Percentiles rank a stretch among this genome's conserved stretches.
These are phyloP conservation scores for Wickerhamiella kurtzmanii DNA, from an alignment of 805 yeast genomes.

Conservation along the genomic window DNA sequence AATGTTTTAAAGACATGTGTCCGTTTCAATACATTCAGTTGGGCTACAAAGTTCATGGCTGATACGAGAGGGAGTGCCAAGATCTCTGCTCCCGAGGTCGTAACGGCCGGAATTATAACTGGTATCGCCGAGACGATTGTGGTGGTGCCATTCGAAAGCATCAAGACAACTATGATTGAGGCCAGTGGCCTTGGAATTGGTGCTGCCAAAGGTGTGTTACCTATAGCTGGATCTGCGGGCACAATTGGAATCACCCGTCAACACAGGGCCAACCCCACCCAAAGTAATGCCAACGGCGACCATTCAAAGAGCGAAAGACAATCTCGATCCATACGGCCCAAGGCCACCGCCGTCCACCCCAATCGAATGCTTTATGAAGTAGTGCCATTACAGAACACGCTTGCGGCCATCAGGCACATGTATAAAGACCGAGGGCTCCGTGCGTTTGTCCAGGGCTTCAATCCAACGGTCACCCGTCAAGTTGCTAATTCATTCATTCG, in stretches of 20 bases:
- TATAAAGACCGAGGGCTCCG: slow-evolving; percentile 55
- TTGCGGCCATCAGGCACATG: slow-evolving; percentile 36
- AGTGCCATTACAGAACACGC: neutral
- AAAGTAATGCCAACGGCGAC: neutral
- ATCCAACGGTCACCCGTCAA: slow-evolving; percentile 74
- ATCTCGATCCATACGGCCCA: neutral
- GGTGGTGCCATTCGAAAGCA: slow-evolving; percentile 76
- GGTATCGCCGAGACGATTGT: slow-evolving; percentile 65
- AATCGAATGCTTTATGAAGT: neutral
- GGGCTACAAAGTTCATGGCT: slow-evolving; percentile 55
- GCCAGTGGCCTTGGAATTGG: slow-evolving; percentile 18
- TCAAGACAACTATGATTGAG: slow-evolving; percentile 70
- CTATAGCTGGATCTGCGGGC: slow-evolving; percentile 19
- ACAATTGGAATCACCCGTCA: slow-evolving; percentile 3
- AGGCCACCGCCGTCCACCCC: neutral
- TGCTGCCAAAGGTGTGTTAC: slow-evolving; percentile 24
- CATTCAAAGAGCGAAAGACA: neutral
- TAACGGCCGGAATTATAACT: slow-evolving; percentile 72
- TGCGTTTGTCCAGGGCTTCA: slow-evolving; percentile 72
- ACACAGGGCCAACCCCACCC: neutral
- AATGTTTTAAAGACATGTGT: slow-evolving; percentile 59
- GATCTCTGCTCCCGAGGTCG: slow-evolving; percentile 53
- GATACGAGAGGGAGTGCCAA: slow-evolving; percentile 42
- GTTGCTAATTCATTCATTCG: slow-evolving; percentile 65
- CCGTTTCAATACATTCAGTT: slow-evolving; percentile 61